Percentiles rank a stretch among this genome's conserved stretches.
These are phyloP conservation scores for Hypoxylon intermedium DNA, from an alignment of 495 filamentous ascomycete species.

Conservation along the genomic window DNA sequence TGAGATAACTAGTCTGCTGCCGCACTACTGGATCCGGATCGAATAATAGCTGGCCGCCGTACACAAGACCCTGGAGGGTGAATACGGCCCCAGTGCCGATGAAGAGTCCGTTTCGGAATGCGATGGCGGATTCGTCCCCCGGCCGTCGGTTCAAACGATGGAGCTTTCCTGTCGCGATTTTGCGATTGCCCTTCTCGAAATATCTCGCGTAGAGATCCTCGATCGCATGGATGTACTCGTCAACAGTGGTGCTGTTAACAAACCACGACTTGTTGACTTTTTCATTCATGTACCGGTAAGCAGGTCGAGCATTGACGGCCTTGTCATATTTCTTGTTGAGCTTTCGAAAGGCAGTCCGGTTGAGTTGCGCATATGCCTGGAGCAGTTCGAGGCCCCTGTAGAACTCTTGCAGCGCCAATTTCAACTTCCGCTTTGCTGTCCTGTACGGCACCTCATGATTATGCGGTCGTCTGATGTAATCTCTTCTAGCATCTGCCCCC, in stretches of 20 bases:
- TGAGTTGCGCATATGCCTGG: slow-evolving; percentile 87
- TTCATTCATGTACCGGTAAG: slow-evolving; percentile 85
- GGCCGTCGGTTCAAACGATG: slow-evolving; percentile 68
- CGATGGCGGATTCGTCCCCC: slow-evolving; percentile 72
- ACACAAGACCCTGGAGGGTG: slow-evolving; percentile 74
- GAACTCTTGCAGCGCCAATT: slow-evolving; percentile 87
- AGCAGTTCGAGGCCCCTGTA: slow-evolving; percentile 90
- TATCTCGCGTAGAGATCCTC: slow-evolving; percentile 94
- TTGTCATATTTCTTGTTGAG: slow-evolving; percentile 99
- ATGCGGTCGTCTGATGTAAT: slow-evolving; percentile 68
- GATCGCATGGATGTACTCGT: slow-evolving; percentile 74
- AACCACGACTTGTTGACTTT: slow-evolving; percentile 91
- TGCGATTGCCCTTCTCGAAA: slow-evolving; percentile 88
- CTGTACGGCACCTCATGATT: slow-evolving; percentile 75
- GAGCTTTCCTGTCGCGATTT: slow-evolving; percentile 86
- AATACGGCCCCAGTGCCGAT: slow-evolving; percentile 78
- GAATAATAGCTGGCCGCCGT: slow-evolving; percentile 64
- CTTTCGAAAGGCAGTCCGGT: slow-evolving; percentile 92
- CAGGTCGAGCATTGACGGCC: slow-evolving; percentile 75
- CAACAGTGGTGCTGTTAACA: slow-evolving; percentile 81
- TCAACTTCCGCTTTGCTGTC: slow-evolving; percentile 87
- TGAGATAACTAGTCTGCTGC: slow-evolving; percentile 72
- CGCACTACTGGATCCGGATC: slow-evolving; percentile 53
- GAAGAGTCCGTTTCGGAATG: slow-evolving; percentile 82
- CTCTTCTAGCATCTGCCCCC: slow-evolving; percentile 55